Evolutionary conservation across 192 early-diverging fungal genomes (phyloP).

Genomic region (Rhizoclosmatium sp.): DNA sequence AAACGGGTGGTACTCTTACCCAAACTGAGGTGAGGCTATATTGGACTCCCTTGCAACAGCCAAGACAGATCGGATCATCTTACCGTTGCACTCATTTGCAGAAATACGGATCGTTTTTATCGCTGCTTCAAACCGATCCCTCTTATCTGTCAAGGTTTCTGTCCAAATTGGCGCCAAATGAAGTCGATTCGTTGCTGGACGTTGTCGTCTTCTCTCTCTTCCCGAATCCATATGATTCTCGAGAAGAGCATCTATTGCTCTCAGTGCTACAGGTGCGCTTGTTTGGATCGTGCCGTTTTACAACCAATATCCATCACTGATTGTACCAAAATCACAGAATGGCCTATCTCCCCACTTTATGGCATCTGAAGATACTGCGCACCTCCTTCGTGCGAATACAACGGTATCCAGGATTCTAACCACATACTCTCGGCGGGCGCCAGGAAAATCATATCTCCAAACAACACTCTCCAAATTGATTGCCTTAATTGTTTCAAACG

Average conservation of each 20-base stretch:
- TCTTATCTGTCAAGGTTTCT: slow-evolving; percentile 88
- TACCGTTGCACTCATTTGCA: not conserved
- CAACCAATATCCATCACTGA: slow-evolving; percentile 12
- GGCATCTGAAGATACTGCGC: slow-evolving; percentile 86
- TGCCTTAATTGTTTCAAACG: slow-evolving; percentile 78
- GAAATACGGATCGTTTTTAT: slow-evolving; percentile 83
- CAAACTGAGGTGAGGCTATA: too few relatives aligned
- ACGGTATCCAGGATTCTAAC: slow-evolving; percentile 99
- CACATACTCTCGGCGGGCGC: slow-evolving; percentile 89
- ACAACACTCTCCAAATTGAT: slow-evolving; percentile 81
- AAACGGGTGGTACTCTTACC: too few relatives aligned
- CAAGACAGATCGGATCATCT: too few relatives aligned
- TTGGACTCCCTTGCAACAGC: too few relatives aligned
- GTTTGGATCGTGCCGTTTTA: slow-evolving; percentile 8
- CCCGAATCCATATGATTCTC: slow-evolving; percentile 95
- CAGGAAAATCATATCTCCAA: slow-evolving; percentile 93
- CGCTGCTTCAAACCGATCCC: slow-evolving; percentile 89
- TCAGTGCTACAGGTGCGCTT: slow-evolving; percentile 90
- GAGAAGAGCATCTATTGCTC: slow-evolving; percentile 93
- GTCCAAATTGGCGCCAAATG: slow-evolving; percentile 81
- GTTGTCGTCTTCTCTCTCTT: slow-evolving; percentile 97
- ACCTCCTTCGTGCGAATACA: slow-evolving; percentile 91
- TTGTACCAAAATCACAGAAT: slow-evolving; percentile 52
- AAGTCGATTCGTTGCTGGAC: slow-evolving; percentile 94
- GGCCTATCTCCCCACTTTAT: slow-evolving; percentile 94